Evolutionary conservation across 2,329 filamentous ascomycete genomes (phyloP).

Genomic region (Pestalotiopsis sp.): DNA sequence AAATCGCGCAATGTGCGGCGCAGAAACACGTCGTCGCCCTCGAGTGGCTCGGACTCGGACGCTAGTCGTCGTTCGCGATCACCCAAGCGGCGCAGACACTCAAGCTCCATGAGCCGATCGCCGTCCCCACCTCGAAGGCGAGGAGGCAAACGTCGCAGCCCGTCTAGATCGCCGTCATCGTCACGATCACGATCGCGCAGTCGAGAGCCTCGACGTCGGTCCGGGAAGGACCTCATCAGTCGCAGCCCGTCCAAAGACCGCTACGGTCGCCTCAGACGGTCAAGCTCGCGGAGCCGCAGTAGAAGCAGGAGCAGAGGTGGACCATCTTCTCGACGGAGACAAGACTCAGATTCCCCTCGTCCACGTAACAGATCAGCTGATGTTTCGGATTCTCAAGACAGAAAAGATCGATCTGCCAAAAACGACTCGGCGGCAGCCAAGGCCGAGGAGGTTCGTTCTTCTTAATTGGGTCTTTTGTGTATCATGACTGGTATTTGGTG

Average conservation of each 20-base stretch:
- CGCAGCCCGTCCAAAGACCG: conserved; percentile 37
- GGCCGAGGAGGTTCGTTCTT: conserved; percentile 45
- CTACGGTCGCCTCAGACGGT: conserved; percentile 36
- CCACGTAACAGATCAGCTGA: conserved; percentile 59
- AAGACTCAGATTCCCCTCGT: conserved; percentile 55
- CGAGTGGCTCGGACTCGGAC: conserved; percentile 27
- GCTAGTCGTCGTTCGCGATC: conserved; percentile 40
- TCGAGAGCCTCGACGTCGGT: conserved; percentile 34
- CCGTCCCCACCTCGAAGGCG: conserved; percentile 36
- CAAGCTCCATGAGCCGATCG: conserved; percentile 51
- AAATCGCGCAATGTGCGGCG: conserved; percentile 25
- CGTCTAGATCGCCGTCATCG: conserved; percentile 40
- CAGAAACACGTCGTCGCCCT: conserved; percentile 31
- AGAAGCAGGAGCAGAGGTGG: conserved; percentile 21
- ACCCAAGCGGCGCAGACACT: conserved; percentile 54
- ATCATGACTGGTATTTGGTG: conserved; percentile 15
- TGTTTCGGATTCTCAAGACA: conserved; percentile 52
- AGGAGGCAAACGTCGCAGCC: conserved; percentile 40
- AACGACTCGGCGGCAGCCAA: conserved; percentile 31
- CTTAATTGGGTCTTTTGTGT: conserved; percentile 28
- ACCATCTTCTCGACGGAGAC: conserved; percentile 49
- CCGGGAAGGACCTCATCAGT: conserved; percentile 36
- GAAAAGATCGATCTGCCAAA: conserved; percentile 40
- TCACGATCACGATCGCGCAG: conserved; percentile 41
- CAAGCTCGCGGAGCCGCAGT: conserved; percentile 28